Conservation (phyloP, 2,329 filamentous ascomycete genomes). For the Phoma sp. region DNA sequence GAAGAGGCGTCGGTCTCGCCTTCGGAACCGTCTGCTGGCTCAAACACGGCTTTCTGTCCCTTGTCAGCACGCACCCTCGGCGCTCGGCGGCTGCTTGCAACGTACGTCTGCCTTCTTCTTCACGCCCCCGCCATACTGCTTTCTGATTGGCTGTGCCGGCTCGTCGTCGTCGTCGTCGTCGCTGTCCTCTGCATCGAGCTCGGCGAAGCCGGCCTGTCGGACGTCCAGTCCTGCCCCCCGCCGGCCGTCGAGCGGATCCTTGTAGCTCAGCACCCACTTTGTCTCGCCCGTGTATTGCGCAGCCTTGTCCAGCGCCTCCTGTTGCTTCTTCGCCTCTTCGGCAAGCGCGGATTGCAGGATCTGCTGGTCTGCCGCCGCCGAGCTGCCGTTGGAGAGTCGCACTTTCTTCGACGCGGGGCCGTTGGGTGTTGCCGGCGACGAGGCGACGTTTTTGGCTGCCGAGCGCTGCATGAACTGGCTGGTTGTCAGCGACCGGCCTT, state of each 20-base stretch:
- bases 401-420: constrained; percentile 69
- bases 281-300: constrained; percentile 72
- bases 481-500: constrained; percentile 18
- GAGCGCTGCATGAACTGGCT: constrained; percentile 87
- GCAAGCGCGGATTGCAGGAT: constrained; percentile 70
- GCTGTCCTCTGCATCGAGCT: constrained; percentile 54
- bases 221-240: constrained; percentile 56
- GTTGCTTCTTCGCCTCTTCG: constrained; percentile 71
- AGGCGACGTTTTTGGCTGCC: constrained; percentile 64
- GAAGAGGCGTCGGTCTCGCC: constrained; percentile 36
- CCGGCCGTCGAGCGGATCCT: constrained; percentile 51
- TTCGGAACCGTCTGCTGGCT: constrained; percentile 34
- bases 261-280: constrained; percentile 75
- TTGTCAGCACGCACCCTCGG: constrained; percentile 19
- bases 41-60: constrained; percentile 29
- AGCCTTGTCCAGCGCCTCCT: constrained; percentile 64
- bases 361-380: constrained; percentile 58
- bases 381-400: constrained; percentile 59
- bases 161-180: constrained; percentile 47
- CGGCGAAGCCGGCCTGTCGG: constrained; percentile 67
- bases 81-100: constrained; percentile 1
- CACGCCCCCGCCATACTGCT: constrained; percentile 61
- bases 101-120: constrained; percentile 36
- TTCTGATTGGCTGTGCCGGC: constrained; percentile 45
- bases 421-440: constrained; percentile 58